Evolutionary conservation across 345 rosid species (phyloP).

Genomic region (Combretum micranthum): DNA sequence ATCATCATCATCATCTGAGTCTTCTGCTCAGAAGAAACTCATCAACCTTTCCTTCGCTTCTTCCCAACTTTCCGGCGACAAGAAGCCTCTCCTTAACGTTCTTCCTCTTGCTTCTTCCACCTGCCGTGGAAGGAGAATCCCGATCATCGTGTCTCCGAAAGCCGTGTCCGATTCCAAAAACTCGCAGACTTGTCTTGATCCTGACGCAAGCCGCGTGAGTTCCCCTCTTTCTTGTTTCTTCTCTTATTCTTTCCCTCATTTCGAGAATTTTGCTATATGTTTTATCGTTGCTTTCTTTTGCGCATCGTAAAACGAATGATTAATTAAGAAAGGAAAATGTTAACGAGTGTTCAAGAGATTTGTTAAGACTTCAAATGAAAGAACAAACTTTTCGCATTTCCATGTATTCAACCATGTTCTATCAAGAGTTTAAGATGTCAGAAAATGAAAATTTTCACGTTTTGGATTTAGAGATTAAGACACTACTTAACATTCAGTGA

Average conservation of each 20-base stretch:
- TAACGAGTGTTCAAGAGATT: no score
- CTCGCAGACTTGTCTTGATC: conserved; percentile 95
- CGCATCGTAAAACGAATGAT: no score
- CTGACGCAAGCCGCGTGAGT: conserved; percentile 92
- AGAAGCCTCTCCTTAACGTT: conserved; percentile 15
- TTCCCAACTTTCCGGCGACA: conserved; percentile 44
- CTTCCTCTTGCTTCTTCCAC: conserved; percentile 6
- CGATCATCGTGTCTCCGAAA: conserved; percentile 55
- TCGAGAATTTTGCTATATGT: neutral
- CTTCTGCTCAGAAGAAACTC: conserved; percentile 9
- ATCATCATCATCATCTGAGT: conserved; percentile 8
- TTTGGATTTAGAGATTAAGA: no score
- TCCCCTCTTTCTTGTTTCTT: neutral
- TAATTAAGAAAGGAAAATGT: no score
- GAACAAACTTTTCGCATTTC: no score
- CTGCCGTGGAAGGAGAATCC: conserved; percentile 17
- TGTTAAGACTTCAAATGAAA: no score
- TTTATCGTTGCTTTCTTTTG: no score
- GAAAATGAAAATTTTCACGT: no score
- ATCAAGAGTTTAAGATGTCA: no score
- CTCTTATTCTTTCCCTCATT: neutral
- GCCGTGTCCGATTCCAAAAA: conserved; percentile 88
- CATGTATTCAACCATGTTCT: no score
- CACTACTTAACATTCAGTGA: no score
- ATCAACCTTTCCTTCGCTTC: conserved; percentile 42